Evolutionary conservation across 2,329 filamentous ascomycete species (phyloP), one percentile per base, ranked within the genome.

Genomic region (Arthrobotrys pseudoclavata): DNA sequence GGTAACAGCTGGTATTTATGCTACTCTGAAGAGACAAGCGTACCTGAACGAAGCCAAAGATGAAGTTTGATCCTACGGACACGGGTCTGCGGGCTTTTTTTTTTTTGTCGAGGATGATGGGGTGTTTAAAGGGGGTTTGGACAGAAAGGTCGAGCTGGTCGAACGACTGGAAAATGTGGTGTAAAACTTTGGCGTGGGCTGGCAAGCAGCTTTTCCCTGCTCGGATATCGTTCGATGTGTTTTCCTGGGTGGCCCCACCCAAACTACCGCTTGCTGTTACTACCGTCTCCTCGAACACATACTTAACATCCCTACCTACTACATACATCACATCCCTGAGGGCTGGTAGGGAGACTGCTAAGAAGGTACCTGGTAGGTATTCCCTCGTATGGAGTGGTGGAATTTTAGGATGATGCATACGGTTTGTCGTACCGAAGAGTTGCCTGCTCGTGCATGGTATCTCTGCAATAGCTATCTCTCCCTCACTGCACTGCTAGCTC

Each of bases 91-190:
- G 67, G 26, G n/a, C 18, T 48, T 47, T 47, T 22, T 48, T 29
- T 48, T 50, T 24, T 24, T 45, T 45, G 48, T 22, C 40, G 69
- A 50, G 42, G 50, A 62, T 18, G 60, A 63, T 22, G 40, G 64
- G 71, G 79, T 76, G 79, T 60, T 80, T 79, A 71, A 76, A 68
- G 79, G 79, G n/a, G 26, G 37, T 52, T 50, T 71, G 67, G 67
- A 45, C 68, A 40, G 68, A 70, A 68, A 55, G 75, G 34, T 66
- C 60, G 72, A 75, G 69, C 71, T 77, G 76, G 69, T 80, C 69
- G 66, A 75, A 63, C 64, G 78, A 75, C 78, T 79, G 55, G 50
- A 55, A 50, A 45, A 61, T 18, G 61, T 53, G 52, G 71, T 70
- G 71, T 71, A 67, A 72, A 77, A 69, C 42, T 60, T 60, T 40